Conservation (phyloP, 2,329 filamentous ascomycete species). For the Verticillium klebahnii region DNA sequence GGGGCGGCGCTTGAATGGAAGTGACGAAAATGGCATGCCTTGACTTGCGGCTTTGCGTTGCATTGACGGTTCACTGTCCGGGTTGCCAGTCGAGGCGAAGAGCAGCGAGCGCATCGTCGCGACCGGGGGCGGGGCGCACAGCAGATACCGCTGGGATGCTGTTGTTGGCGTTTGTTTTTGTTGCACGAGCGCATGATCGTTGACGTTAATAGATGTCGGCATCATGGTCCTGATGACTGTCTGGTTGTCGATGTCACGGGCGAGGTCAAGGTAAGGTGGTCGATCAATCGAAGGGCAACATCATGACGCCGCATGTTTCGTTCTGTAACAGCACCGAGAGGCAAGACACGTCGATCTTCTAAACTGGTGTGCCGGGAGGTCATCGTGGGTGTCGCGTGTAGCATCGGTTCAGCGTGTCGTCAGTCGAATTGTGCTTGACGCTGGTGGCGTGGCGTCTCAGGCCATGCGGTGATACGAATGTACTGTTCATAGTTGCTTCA, state of each 20-base stretch:
- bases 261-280: neutral
- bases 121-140: neutral
- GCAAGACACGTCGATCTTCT: neutral
- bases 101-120: neutral
- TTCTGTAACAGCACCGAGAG: neutral
- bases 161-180: neutral
- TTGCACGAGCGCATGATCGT: neutral
- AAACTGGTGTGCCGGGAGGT: neutral
- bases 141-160: neutral
- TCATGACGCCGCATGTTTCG: neutral
- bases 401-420: neutral
- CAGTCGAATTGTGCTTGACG: neutral
- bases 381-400: neutral
- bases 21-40: neutral
- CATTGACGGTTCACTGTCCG: neutral
- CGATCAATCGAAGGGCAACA: neutral
- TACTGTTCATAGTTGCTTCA: too few relatives aligned
- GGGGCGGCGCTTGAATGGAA: neutral
- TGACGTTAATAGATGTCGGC: neutral
- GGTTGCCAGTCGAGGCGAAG: neutral
- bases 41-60: neutral
- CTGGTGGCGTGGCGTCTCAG: neutral
- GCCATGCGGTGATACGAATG: too few relatives aligned
- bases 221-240: neutral
- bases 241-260: neutral